Conservation (phyloP, 1,284 basidiomycete species). For the Rhodotorula sp. region DNA sequence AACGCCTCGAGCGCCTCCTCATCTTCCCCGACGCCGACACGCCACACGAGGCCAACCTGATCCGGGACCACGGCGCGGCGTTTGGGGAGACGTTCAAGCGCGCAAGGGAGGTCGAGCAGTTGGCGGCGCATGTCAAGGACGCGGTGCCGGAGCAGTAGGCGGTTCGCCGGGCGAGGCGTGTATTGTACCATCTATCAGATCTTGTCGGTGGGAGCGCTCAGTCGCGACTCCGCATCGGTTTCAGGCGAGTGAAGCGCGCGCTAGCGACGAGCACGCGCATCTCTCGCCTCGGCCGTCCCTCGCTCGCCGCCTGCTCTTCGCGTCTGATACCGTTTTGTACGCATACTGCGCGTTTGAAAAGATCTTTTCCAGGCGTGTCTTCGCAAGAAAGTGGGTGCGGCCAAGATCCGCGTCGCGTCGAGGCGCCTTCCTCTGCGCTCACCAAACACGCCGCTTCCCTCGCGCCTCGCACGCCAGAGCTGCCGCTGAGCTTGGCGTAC, state of each 20-base stretch:
- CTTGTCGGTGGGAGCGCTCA: no score
- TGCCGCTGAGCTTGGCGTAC: no score
- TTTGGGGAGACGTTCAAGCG: conserved; percentile 36
- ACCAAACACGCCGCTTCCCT: not conserved
- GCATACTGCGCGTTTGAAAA: no score
- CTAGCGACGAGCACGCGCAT: no score
- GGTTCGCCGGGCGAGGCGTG: not conserved
- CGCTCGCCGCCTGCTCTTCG: no score
- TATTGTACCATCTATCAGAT: not conserved
- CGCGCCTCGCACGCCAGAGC: not conserved
- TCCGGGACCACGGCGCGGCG: conserved; percentile 41
- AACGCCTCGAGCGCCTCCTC: conserved; percentile 77
- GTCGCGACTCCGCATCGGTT: no score
- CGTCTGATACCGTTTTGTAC: no score
- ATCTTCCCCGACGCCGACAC: conserved; percentile 67
- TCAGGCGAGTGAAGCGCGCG: no score
- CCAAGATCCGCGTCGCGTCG: not conserved
- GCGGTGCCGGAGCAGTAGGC: conserved; percentile 1
- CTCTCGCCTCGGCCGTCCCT: no score
- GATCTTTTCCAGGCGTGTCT: no score
- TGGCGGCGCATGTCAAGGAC: conserved; percentile 10
- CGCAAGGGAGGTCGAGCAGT: conserved; percentile 7
- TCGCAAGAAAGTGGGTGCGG: no score
- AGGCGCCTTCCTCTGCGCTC: not conserved
- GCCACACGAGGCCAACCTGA: conserved; percentile 50